phyloP scores from a whole-genome alignment of 1,284 basidiomycete species.

The Lentinus polychrous region DNA sequence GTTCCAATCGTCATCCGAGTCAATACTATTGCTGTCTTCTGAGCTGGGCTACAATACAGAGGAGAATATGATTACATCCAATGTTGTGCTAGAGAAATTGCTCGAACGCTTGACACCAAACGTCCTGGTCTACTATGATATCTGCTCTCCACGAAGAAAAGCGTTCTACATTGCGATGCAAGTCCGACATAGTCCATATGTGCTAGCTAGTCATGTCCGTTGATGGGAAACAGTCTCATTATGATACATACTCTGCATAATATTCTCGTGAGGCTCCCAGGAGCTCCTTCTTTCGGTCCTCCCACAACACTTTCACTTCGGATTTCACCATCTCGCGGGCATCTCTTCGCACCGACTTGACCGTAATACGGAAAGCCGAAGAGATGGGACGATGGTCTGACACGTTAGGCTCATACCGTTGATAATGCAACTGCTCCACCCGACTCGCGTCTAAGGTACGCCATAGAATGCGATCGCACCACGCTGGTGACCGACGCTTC shows the following conservation, averaged over 20 bases:
- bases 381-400: constrained; percentile 86
- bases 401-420: constrained; percentile 76
- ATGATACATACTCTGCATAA: constrained; percentile 28
- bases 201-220: no score
- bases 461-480: constrained; percentile 95
- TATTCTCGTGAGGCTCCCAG: constrained; percentile 46
- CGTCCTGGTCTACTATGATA: no score
- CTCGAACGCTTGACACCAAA: no score
- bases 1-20: no score
- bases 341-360: constrained; percentile 66
- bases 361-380: constrained; percentile 64
- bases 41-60: no score
- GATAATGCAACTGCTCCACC: constrained; percentile 61
- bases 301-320: constrained; percentile 55
- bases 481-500: constrained; percentile 86
- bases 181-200: no score
- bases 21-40: no score
- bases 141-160: no score
- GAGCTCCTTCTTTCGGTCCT: constrained; percentile 45
- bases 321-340: constrained; percentile 47
- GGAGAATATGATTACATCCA: no score
- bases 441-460: constrained; percentile 51
- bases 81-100: no score
- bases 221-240: no score
- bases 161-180: no score